Evolutionary conservation across 352 stramenopile genomes (phyloP), one percentile per base, ranked within the genome.

Genomic region (Pythium scleroteichum): DNA sequence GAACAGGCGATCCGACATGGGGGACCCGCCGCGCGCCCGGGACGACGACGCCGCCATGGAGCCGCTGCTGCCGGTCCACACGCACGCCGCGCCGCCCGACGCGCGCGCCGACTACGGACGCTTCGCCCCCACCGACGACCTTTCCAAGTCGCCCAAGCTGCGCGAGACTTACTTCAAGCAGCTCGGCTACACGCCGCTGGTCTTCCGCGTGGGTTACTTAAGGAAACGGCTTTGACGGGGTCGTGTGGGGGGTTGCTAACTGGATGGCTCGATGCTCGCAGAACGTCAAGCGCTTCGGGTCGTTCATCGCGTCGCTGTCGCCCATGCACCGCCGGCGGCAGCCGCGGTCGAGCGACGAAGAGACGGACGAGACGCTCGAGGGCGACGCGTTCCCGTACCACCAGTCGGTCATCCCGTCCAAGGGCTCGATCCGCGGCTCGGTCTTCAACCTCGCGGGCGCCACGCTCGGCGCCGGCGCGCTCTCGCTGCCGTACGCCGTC

Each of bases 401-500:
- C 65, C 79, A 88, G 69, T 88, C 81, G 32, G 74, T 92, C 47
- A 87, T 92, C 58, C 85, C 85, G 39, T 87, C 85, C 5, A 91
- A 89, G 57, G 82, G 85, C 7, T 94, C 85, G 9, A 88, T 94
- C 68, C 82, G 82, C 17, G 85, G 85, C 51, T 94, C 85, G 3
- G 79, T 94, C 17, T 94, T 94, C 46, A 94, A 94, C 68, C 68
- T 94, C 16, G 79, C 79, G n/a, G 82, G 85, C 23, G 85, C 85
- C 38, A 94, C 85, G 29, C 76, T 94, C 12, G 85, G 85, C 12
- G 85, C 85, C 14, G 85, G 85, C 19, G 85, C 85, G 35, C 69
- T 94, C 8, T 92, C 82, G 22, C 67, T 94, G 47, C 85, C 85
- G 17, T 92, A 94, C 56, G 85, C 85, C 17, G 82, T 94, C 19